Evolutionary conservation across 352 stramenopile species (phyloP).

Genomic region (Paralagenidium karlingii): DNA sequence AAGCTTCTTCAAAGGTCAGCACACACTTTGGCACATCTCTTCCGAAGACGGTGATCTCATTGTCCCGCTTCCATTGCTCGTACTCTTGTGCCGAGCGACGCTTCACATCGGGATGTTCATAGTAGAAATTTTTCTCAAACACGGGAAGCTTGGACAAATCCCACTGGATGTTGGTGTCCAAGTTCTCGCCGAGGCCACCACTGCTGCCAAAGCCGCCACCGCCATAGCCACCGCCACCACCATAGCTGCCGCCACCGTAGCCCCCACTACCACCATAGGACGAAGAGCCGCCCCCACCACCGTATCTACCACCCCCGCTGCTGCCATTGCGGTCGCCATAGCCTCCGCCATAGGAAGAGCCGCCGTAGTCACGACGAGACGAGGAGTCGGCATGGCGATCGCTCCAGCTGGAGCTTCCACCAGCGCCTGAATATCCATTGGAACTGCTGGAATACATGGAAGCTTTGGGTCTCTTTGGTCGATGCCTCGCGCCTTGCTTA

Average conservation of each 20-base stretch:
- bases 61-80: conserved; percentile 83
- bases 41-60: conserved; percentile 93
- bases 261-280: conserved; percentile 9
- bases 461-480: conserved; percentile 1
- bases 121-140: conserved; percentile 99
- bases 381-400: conserved; percentile 67
- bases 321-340: conserved; percentile 16
- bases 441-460: conserved; percentile 47
- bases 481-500: too few species aligned
- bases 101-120: conserved; percentile 96
- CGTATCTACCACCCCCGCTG: conserved; percentile 3
- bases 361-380: conserved; percentile 41
- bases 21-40: conserved; percentile 96
- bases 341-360: conserved; percentile 5
- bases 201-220: conserved; percentile 17
- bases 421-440: too few species aligned
- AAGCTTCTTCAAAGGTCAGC: conserved; percentile 89
- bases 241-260: conserved; percentile 7
- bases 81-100: conserved; percentile 85
- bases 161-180: conserved; percentile 93
- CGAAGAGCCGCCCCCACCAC: conserved; percentile 14
- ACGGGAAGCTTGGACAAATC: conserved; percentile 87
- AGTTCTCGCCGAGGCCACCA: conserved; percentile 75
- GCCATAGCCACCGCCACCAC: conserved; percentile 16
- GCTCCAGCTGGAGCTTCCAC: conserved; percentile 19